Evolutionary conservation across 306 rosid species (phyloP), one percentile per base, ranked within the genome.

Genomic region (Hippophae tibetana): DNA sequence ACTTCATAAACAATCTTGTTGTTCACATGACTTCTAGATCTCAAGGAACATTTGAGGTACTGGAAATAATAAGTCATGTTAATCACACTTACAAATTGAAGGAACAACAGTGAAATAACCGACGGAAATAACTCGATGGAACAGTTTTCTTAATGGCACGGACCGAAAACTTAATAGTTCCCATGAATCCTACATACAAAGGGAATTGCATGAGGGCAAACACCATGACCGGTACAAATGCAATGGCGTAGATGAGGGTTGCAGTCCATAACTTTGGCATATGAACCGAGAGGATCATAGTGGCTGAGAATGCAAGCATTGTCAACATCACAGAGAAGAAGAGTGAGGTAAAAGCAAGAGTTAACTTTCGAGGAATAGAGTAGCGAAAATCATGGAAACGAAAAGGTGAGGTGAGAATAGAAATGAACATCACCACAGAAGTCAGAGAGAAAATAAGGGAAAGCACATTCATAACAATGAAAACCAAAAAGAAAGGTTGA

Each of bases 381-480:
- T 42, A 41, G 1, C 53, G 6, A 10, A 78, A 78, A 45, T 66
- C 60, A 40, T 43, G 45, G 8, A 69, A 46, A 42, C 66, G 52
- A 55, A 65, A 69, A 0, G 70, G 75, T 0, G 79, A 61, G 0
- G 68, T 65, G 10, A 59, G 48, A 54, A 78, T 73, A 3, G 79
- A 73, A 27, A 69, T 75, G 72, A 78, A 73, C 70, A 73, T 54
- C 13, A 69, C 73, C 7, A 78, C 73, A 0, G 73, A 78, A 25
- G 73, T 65, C 4, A 78, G 45, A 12, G 82, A 66, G 45, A 70
- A 47, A 0, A 65, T 59, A 0, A 73, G 67, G 3, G 78, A 72
- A 43, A 68, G 25, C 6, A 65, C 58, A 47, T 78, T 68, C 72
- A 66, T 57, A 13, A 62, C 26, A 0, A 76, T 57, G 76, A 73